Evolutionary conservation across 2,329 filamentous ascomycete species (phyloP), one percentile per base, ranked within the genome.

Genomic region (Corniculantispora saksenae): DNA sequence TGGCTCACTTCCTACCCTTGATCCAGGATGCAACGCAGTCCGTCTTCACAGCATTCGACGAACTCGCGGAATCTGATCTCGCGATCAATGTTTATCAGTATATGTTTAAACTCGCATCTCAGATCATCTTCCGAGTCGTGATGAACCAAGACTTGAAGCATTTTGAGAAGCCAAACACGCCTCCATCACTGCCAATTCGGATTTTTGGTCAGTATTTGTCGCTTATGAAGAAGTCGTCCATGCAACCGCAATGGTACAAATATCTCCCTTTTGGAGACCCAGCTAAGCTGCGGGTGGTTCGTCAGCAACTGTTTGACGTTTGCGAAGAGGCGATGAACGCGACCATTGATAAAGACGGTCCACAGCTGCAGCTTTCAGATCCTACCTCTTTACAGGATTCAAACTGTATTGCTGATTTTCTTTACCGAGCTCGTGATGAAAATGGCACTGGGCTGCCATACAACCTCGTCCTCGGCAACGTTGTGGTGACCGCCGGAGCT

Each of bases 181-280:
- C 76, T 0, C 70, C 82, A 10, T 80, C 84, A 70, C 75, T 79
- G 63, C 80, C 86, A 70, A 80, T 85, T 0, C 69, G 73, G 47
- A 66, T 74, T 13, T 82, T 86, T 51, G 83, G 79, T 0, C 77
- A 82, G 59, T 66, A 77, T 1, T 76, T 87, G 8, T 75, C 77
- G 25, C 74, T 87, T 35, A 87, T 85, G 73, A 87, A 87, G 74
- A 84, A 84, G 71, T 75, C 86, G 17, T 79, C 82, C 0, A 77
- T 80, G 0, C 77, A 78, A 68, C 83, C 83, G 3, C 75, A 78
- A 59, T 86, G 83, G 83, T 86, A 86, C 67, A 73, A 73, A 3
- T 70, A 74, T 8, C 68, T 87, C 15, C 84, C 84, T 0, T 86
- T 86, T 63, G 84, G 84, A n/a, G 81, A 84, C 57, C 75, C 77